Evolutionary conservation across 2,329 filamentous ascomycete genomes (phyloP).

Genomic region (Moelleriella libera): DNA sequence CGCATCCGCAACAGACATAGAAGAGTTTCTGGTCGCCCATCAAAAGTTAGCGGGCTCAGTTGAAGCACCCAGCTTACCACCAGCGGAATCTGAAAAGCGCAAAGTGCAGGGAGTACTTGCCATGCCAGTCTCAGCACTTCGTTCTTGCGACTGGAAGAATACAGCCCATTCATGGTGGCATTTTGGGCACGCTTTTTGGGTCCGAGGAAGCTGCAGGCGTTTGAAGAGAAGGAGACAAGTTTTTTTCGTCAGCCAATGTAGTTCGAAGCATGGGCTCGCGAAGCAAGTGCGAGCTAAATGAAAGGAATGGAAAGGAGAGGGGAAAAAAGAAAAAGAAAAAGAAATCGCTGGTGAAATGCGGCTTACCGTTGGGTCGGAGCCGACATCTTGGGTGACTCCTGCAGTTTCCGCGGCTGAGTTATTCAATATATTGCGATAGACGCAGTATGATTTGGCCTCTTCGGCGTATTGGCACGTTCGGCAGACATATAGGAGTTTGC

Average conservation of each 20-base stretch:
- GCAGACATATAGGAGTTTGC: constrained; percentile 87
- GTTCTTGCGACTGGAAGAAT: constrained; percentile 97
- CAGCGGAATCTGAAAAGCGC: not conserved
- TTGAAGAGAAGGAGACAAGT: constrained; percentile 10
- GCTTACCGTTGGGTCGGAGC: constrained; percentile 97
- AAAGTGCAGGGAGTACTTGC: constrained; percentile 35
- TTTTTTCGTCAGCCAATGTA: too few species aligned
- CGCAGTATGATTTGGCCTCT: constrained; percentile 73
- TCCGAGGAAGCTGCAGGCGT: constrained; percentile 67
- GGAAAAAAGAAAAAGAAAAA: constrained; percentile 17
- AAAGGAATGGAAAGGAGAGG: not conserved
- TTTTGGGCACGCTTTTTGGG: constrained; percentile 70
- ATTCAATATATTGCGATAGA: constrained; percentile 90
- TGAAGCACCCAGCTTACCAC: not conserved
- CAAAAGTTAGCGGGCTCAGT: not conserved
- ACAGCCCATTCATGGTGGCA: constrained; percentile 85
- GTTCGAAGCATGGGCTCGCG: too few species aligned
- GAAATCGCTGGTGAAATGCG: constrained; percentile 28
- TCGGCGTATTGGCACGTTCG: constrained; percentile 90
- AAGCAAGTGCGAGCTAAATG: not conserved
- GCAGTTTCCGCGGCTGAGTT: constrained; percentile 88
- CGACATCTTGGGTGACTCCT: constrained; percentile 93
- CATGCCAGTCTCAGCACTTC: constrained; percentile 96
- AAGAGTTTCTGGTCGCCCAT: constrained; percentile 59
- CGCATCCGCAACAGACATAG: constrained; percentile 88